These are phyloP conservation scores for Fonsecaea multimorphosa DNA, from an alignment of 2,329 filamentous ascomycete genomes.

Conservation along the genomic window DNA sequence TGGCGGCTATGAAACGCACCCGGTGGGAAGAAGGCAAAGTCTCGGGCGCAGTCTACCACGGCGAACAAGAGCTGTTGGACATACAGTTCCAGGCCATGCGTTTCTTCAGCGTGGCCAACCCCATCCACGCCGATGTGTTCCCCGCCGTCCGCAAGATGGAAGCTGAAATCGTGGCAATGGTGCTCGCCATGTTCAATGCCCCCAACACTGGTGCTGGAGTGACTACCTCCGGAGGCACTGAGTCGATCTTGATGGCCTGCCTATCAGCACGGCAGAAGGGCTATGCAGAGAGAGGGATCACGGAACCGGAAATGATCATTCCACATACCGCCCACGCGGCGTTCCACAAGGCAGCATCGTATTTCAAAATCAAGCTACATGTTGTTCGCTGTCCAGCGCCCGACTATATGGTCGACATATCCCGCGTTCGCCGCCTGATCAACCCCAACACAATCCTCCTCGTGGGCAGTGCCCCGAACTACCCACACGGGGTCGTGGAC, in stretches of 20 bases:
- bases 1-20: conserved; percentile 89
- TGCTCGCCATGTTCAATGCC: conserved; percentile 83
- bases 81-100: conserved; percentile 93
- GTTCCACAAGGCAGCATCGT: conserved; percentile 91
- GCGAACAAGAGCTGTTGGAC: conserved; percentile 78
- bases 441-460: conserved; percentile 94
- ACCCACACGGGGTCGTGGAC: conserved; percentile 97
- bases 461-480: conserved; percentile 95
- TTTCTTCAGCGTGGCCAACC: conserved; percentile 93
- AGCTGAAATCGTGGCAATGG: conserved; percentile 96
- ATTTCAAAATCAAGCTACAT: conserved; percentile 96
- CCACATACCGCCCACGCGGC: conserved; percentile 94
- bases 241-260: conserved; percentile 96
- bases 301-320: conserved; percentile 95
- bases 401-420: conserved; percentile 79
- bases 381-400: conserved; percentile 86
- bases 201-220: conserved; percentile 85
- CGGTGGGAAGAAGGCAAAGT: conserved; percentile 96
- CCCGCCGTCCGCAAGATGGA: conserved; percentile 99
- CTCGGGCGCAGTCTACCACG: conserved; percentile 94
- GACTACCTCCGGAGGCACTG: conserved; percentile 89
- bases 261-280: conserved; percentile 89
- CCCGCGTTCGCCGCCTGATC: conserved; percentile 79
- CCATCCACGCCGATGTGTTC: conserved; percentile 97
- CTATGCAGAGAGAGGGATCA: conserved; percentile 81